Conservation (phyloP, 805 yeast species). For the Nakazawaea ernobii region DNA sequence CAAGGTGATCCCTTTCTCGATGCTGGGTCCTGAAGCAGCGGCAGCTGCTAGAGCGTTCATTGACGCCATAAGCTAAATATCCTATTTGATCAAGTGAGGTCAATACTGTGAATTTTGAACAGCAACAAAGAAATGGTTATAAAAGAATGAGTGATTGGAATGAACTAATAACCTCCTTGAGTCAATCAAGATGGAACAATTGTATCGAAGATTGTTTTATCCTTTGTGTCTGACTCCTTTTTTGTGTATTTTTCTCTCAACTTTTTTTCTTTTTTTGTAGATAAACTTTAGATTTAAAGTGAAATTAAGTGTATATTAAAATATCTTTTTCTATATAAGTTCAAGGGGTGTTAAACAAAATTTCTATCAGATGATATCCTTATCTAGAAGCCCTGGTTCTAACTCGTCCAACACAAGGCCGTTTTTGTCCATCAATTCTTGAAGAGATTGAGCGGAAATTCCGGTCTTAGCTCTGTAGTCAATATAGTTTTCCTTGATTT, state of each 20-base stretch:
- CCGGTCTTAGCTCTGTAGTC: slow-evolving; percentile 33
- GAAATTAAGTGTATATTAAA: too few species aligned
- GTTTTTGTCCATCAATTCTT: slow-evolving; percentile 32
- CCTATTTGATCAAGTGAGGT: too few species aligned
- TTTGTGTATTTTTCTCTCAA: too few species aligned
- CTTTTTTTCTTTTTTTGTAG: too few species aligned
- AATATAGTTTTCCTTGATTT: slow-evolving; percentile 39
- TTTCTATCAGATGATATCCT: not conserved
- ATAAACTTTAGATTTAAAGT: too few species aligned
- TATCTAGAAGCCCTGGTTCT: slow-evolving; percentile 9
- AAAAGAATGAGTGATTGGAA: too few species aligned
- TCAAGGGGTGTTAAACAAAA: not conserved
- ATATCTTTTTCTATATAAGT: not conserved
- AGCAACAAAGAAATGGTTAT: too few species aligned
- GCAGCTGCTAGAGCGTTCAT: slow-evolving; percentile 28
- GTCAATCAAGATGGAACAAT: too few species aligned
- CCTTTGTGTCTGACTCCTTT: too few species aligned
- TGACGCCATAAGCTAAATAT: slow-evolving; percentile 7
- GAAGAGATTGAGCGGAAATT: slow-evolving; percentile 28
- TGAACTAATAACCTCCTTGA: too few species aligned
- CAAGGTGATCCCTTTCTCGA: slow-evolving; percentile 28
- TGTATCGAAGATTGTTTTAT: too few species aligned
- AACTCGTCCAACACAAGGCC: slow-evolving; percentile 27
- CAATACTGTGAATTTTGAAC: too few species aligned
- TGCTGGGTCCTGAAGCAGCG: slow-evolving; percentile 25